These are phyloP conservation scores for Melanopsichium pennsylvanicum DNA, from an alignment of 1,284 basidiomycete species.

Conservation along the genomic window DNA sequence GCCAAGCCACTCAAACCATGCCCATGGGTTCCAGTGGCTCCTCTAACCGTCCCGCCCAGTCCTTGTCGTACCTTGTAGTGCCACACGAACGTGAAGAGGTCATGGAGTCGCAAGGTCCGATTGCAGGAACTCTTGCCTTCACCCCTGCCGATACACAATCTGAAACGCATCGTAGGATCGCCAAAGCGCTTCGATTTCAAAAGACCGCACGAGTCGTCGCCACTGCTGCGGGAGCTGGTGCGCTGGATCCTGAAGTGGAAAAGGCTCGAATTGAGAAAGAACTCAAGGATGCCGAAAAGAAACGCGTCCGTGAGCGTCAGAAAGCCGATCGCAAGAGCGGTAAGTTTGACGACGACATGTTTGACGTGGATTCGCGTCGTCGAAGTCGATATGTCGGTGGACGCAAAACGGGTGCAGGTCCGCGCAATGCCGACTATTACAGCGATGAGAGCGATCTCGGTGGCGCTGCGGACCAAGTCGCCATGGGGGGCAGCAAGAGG, in stretches of 20 bases:
- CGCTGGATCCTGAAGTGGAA: slow-evolving; percentile 71
- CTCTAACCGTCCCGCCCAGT: slow-evolving; percentile 35
- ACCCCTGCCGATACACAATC: slow-evolving; percentile 88
- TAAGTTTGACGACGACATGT: slow-evolving; percentile 55
- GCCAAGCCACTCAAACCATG: slow-evolving; percentile 41
- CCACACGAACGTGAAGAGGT: slow-evolving; percentile 86
- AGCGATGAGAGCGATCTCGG: slow-evolving; percentile 56
- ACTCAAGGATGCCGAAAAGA: slow-evolving; percentile 59
- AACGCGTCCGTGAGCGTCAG: slow-evolving; percentile 50
- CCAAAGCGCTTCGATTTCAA: slow-evolving; percentile 82
- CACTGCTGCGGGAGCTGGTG: slow-evolving; percentile 39
- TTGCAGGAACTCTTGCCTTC: slow-evolving; percentile 83
- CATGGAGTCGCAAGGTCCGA: slow-evolving; percentile 80
- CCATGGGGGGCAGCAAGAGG: slow-evolving; percentile 24
- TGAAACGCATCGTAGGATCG: slow-evolving; percentile 85
- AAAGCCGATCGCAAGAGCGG: slow-evolving; percentile 44
- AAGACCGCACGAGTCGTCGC: slow-evolving; percentile 74
- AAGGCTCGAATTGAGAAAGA: slow-evolving; percentile 68
- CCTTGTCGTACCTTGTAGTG: slow-evolving; percentile 80
- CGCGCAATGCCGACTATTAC: slow-evolving; percentile 49
- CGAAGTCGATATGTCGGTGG: slow-evolving; percentile 30
- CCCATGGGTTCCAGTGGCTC: slow-evolving; percentile 47
- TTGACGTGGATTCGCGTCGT: slow-evolving; percentile 42
- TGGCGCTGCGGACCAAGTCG: slow-evolving; percentile 32
- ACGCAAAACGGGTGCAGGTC: slow-evolving; percentile 40